Conservation (phyloP, 257 asterid genomes). For the Leptodermis oblonga region DNA sequence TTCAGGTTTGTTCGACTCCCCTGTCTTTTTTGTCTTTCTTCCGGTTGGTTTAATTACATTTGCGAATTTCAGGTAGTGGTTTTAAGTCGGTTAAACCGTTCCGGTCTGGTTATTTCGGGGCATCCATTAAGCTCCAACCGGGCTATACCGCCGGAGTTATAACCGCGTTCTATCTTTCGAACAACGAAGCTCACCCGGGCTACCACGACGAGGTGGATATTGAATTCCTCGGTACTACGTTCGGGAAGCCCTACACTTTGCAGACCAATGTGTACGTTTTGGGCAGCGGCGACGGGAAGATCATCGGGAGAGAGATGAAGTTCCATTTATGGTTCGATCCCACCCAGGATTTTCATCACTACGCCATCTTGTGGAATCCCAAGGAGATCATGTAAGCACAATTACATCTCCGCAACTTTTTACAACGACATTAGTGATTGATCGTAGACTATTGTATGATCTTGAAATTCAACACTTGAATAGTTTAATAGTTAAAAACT, state of each 20-base stretch:
- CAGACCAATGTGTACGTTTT: conserved; percentile 88
- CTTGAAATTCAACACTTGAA: not conserved
- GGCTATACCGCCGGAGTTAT: conserved; percentile 99
- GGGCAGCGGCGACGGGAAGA: conserved; percentile 91
- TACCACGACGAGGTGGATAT: conserved; percentile 92
- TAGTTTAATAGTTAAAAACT: not conserved
- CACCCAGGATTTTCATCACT: conserved; percentile 71
- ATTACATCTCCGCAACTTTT: not conserved
- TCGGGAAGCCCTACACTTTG: conserved; percentile 88
- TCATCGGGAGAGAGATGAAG: conserved; percentile 88
- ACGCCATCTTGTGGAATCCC: conserved; percentile 81
- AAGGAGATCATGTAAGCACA: conserved; percentile 64
- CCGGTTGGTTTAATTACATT: not conserved
- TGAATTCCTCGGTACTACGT: conserved; percentile 87
- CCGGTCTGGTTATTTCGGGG: conserved; percentile 89
- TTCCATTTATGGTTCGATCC: conserved; percentile 98
- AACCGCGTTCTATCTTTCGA: conserved; percentile 93
- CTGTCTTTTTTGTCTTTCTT: not conserved
- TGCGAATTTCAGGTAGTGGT: conserved; percentile 66
- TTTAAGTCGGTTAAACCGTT: conserved; percentile 92
- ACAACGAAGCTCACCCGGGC: conserved; percentile 86
- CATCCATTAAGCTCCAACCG: conserved; percentile 80
- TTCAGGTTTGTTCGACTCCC: conserved; percentile 44
- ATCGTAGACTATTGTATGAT: not conserved
- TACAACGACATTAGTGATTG: too few relatives aligned